Evolutionary conservation across 2,329 filamentous ascomycete species (phyloP).

Genomic region (Fusarium sulawesiense): DNA sequence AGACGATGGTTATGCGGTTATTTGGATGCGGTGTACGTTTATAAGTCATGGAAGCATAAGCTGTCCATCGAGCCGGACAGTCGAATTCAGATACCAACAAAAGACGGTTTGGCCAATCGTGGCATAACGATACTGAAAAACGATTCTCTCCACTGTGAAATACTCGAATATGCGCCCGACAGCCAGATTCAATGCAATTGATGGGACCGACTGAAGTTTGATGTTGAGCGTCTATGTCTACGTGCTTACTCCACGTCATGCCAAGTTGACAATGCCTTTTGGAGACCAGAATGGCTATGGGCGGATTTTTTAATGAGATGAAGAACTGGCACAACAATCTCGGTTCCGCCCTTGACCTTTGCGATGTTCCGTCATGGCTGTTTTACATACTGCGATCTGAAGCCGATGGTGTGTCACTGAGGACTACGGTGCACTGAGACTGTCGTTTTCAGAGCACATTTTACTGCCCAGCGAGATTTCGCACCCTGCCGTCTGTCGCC

Average conservation of each 20-base stretch:
- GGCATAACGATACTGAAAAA: slow-evolving; percentile 31
- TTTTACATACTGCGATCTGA: neutral
- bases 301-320: no score
- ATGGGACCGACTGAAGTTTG: neutral
- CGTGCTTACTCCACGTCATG: neutral
- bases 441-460: neutral
- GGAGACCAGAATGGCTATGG: neutral
- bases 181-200: neutral
- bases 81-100: slow-evolving; percentile 44
- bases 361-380: neutral
- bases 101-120: slow-evolving; percentile 39
- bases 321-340: no score
- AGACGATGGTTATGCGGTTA: slow-evolving; percentile 39
- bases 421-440: neutral
- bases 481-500: neutral
- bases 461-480: neutral
- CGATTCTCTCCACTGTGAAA: slow-evolving; percentile 24
- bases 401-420: neutral
- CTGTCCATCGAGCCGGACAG: slow-evolving; percentile 42
- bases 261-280: neutral
- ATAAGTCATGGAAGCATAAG: slow-evolving; percentile 43
- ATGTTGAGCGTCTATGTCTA: neutral
- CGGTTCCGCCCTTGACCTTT: no score
- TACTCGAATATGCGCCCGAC: neutral
- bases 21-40: slow-evolving; percentile 52